Evolutionary conservation across 495 filamentous ascomycete genomes (phyloP).

Genomic region (Pseudotulostoma volvatum): DNA sequence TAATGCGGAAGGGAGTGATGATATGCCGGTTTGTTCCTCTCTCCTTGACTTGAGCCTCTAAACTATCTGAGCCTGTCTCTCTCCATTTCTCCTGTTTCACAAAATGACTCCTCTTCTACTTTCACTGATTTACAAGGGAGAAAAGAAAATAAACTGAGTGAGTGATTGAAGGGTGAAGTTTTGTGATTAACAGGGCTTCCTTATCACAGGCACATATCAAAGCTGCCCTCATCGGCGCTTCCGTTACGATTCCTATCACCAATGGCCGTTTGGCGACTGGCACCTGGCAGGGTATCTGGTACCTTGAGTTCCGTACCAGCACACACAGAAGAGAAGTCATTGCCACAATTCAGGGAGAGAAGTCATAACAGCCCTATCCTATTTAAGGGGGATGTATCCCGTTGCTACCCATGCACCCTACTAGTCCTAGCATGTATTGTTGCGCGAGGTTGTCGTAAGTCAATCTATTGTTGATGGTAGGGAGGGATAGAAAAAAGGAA

Average conservation of each 20-base stretch:
- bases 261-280: conserved; percentile 61
- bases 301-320: conserved; percentile 69
- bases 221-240: conserved; percentile 71
- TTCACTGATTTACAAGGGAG: not conserved
- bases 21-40: conserved; percentile 52
- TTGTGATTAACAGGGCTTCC: no score
- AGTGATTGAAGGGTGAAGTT: no score
- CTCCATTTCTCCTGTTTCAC: not conserved
- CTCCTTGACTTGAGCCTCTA: no score
- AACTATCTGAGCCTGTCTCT: no score
- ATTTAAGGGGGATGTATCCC: no score
- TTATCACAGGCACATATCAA: conserved; percentile 67
- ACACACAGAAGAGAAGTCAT: conserved; percentile 68
- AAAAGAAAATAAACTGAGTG: no score
- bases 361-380: no score
- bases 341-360: conserved; percentile 90
- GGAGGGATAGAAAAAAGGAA: not conserved
- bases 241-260: conserved; percentile 73
- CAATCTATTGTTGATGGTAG: no score
- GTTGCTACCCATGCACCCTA: no score
- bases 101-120: not conserved
- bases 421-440: no score
- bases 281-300: conserved; percentile 80
- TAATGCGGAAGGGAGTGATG: conserved; percentile 73
- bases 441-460: no score